A percentile compares a stretch with the other conserved stretches of the same genome.
phyloP scores from a whole-genome alignment of 129 eudicot genomes.

The Arctium lappa region DNA sequence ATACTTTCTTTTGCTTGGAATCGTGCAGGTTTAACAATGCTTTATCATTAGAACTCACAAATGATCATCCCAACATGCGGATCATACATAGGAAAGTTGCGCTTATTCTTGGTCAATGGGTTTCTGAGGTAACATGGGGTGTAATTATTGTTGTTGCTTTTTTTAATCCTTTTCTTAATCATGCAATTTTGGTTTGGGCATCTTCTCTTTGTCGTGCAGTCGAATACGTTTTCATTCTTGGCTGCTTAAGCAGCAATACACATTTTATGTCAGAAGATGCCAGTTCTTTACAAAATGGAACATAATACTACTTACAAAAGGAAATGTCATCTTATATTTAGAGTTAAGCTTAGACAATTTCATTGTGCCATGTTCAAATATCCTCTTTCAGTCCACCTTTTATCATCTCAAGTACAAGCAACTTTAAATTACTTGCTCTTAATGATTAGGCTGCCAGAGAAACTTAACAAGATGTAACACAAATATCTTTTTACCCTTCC shows the following conservation, averaged over 20 bases:
- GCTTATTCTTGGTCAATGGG: conserved; percentile 98
- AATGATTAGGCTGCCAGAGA: not conserved
- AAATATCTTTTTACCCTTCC: not conserved
- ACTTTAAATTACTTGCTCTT: not conserved
- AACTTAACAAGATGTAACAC: not conserved
- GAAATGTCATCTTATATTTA: not conserved
- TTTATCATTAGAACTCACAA: conserved; percentile 79
- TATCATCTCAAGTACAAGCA: not conserved
- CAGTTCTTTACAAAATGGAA: not conserved
- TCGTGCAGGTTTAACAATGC: conserved; percentile 84
- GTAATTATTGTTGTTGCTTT: not conserved
- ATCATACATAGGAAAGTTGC: conserved; percentile 98
- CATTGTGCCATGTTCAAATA: not conserved
- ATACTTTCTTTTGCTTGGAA: not conserved
- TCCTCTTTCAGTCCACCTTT: not conserved
- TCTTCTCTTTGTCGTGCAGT: conserved; percentile 6
- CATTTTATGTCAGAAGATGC: not conserved
- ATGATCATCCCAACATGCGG: conserved; percentile 92
- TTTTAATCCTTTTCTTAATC: not conserved
- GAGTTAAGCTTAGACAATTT: not conserved
- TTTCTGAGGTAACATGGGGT: conserved; percentile 77
- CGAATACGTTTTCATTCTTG: not conserved
- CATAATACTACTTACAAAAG: not conserved
- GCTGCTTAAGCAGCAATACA: no score
- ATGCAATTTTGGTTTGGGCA: not conserved